Conservation (phyloP, 345 rosid species). For the Eucalyptus regnans region DNA sequence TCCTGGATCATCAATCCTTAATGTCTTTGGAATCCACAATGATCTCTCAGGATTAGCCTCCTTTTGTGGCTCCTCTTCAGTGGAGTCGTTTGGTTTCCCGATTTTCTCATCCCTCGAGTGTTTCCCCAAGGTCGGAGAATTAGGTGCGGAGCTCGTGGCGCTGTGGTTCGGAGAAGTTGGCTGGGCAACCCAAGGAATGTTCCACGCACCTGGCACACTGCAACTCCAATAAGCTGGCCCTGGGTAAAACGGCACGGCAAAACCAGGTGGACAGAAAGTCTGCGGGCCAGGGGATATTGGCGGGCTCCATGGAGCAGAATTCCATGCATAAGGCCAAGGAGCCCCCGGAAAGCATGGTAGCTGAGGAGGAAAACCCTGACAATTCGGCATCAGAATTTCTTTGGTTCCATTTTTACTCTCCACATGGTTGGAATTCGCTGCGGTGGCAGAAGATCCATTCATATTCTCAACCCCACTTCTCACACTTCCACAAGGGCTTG, state of each 20-base stretch:
- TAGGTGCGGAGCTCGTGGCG: constrained; percentile 31
- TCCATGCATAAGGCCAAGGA: constrained; percentile 55
- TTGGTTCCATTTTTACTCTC: constrained; percentile 11
- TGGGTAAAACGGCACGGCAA: constrained; percentile 51
- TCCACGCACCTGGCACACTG: constrained; percentile 56
- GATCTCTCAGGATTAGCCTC: constrained; percentile 31
- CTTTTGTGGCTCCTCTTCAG: constrained; percentile 5
- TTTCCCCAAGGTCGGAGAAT: constrained; percentile 78
- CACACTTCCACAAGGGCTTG: constrained; percentile 11
- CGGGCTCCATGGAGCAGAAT: constrained; percentile 36
- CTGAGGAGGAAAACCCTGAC: constrained; percentile 26
- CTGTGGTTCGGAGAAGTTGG: constrained; percentile 48
- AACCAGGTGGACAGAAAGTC: constrained; percentile 39
- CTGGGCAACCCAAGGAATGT: constrained; percentile 53
- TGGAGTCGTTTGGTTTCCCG: constrained; percentile 9
- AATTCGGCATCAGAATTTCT: constrained; percentile 8
- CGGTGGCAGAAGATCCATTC: constrained; percentile 9
- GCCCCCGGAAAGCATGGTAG: constrained; percentile 40
- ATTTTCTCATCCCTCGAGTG: constrained; percentile 67
- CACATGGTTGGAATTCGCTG: constrained; percentile 12
- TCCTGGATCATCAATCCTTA: constrained; percentile 72
- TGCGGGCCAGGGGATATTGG: constrained; percentile 15
- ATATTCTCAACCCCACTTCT: constrained; percentile 10
- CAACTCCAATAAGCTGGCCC: constrained; percentile 68
- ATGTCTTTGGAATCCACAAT: constrained; percentile 80